Base-by-base conservation (phyloP, 2,329 filamentous ascomycete genomes). In the Diplodia seriata region DNA sequence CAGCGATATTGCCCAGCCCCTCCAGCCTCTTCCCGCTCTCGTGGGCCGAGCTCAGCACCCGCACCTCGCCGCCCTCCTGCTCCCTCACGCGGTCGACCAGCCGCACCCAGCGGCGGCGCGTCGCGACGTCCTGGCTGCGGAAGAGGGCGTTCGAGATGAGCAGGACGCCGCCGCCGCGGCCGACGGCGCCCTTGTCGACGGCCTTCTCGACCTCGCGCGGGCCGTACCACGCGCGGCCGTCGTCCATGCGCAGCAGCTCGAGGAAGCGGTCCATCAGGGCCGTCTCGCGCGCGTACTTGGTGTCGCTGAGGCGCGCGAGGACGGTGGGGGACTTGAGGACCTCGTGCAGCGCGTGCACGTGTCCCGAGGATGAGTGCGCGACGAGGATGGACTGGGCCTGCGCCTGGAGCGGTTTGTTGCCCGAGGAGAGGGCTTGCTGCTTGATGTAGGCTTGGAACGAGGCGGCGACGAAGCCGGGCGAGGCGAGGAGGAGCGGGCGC, bases 181-280 rank as follows among this genome's bases (percentile, higher is more conserved):
- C 94, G 0, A 98, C 93, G 0, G 94, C 95, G 1, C 94, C 94
- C 73, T 95, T 92, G 12, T 89, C 89, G 4, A 97, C 90, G 0
- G 94, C 94, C 69, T 87, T 87, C 75, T 92, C 89, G 2, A 97
- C 93, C 65, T 97, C 92, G 15, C 85, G 86, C 0, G 90, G 87
- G 0, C 95, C 95, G 79, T 99, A 99, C 86, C 94, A 97, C 2
- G 94, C 94, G 68, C 91, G 87, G 2, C 92, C 91, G 71, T 97
- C 94, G 70, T 98, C 94, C 69, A 88, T 87, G 63, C 94, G 89
- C 69, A 99, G 83, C 69, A 92, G 84, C 0, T 89, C 86, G 73
- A 91, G 89, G 76, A 98, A 93, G 54, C 89, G 87, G 74, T 98
- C 93, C 88, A 99, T 93, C 69, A 92, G 84, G 47, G 85, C 86